Evolutionary conservation across 1,139 yeast species (phyloP).

Genomic region (Magnusiomyces paraingens): DNA sequence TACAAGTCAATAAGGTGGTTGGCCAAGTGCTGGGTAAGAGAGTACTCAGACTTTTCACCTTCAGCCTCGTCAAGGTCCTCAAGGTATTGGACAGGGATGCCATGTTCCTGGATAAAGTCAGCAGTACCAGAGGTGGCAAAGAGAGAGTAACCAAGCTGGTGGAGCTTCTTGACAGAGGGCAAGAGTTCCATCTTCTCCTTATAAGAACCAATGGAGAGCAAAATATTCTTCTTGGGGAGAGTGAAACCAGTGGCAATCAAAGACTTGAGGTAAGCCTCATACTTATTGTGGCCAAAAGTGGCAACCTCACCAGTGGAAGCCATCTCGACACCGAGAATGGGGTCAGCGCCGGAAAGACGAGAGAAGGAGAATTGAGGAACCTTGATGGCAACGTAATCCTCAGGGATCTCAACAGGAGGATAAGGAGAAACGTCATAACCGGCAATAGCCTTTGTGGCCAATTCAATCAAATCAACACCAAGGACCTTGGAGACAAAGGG

Average conservation of each 20-base stretch:
- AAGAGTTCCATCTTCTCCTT: slow-evolving; percentile 92
- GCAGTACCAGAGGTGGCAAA: slow-evolving; percentile 99
- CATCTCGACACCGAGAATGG: slow-evolving; percentile 98
- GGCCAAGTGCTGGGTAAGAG: slow-evolving; percentile 93
- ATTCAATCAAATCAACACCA: slow-evolving; percentile 92
- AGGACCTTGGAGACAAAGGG: slow-evolving; percentile 98
- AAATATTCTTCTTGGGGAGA: slow-evolving; percentile 89
- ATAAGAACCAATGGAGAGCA: slow-evolving; percentile 93
- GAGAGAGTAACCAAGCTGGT: slow-evolving; percentile 79
- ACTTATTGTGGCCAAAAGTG: slow-evolving; percentile 89
- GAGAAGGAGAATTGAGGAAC: slow-evolving; percentile 98
- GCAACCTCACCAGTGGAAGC: slow-evolving; percentile 99
- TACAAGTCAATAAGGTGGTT: slow-evolving; percentile 94
- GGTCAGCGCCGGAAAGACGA: slow-evolving; percentile 97
- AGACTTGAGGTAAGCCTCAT: slow-evolving; percentile 95
- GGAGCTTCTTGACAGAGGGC: slow-evolving; percentile 76
- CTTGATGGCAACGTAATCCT: slow-evolving; percentile 92
- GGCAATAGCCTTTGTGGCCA: slow-evolving; percentile 95
- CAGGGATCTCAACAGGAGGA: slow-evolving; percentile 83
- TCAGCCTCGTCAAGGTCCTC: slow-evolving; percentile 61
- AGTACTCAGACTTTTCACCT: slow-evolving; percentile 85
- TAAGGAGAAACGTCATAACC: slow-evolving; percentile 83
- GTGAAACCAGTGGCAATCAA: slow-evolving; percentile 92
- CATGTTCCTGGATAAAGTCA: slow-evolving; percentile 93
- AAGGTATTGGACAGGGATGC: slow-evolving; percentile 87